Evolutionary conservation across 495 filamentous ascomycete species (phyloP).

Genomic region (Tuber indicum): DNA sequence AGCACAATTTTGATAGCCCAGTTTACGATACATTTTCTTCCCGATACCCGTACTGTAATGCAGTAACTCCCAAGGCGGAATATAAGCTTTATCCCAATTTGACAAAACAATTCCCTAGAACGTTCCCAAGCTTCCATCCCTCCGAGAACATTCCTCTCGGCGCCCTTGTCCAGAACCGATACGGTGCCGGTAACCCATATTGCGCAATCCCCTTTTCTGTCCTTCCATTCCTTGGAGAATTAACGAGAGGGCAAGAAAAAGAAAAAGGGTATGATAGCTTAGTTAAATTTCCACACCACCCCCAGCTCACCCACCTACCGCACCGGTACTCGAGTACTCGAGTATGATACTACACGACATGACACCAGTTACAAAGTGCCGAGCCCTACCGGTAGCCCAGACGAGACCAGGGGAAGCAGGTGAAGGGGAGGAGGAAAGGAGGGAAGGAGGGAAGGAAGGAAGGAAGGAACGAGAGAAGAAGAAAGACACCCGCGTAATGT

Average conservation of each 20-base stretch:
- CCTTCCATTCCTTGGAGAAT: not conserved
- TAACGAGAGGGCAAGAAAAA: not conserved
- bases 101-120: not conserved
- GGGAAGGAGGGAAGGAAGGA: too few relatives aligned
- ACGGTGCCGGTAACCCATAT: not conserved
- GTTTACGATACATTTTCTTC: not conserved
- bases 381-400: not conserved
- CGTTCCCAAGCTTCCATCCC: not conserved
- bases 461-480: not conserved
- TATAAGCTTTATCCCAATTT: not conserved
- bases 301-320: not conserved
- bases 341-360: not conserved
- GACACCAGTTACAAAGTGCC: not conserved
- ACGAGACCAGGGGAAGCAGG: not conserved
- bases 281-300: not conserved
- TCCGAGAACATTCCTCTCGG: not conserved
- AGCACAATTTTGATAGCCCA: not conserved
- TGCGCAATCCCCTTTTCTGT: not conserved
- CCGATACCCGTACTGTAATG: not conserved
- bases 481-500: not conserved
- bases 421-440: not conserved
- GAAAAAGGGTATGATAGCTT: not conserved
- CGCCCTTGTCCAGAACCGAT: not conserved
- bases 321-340: too few relatives aligned
- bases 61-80: not conserved